Base-by-base conservation (phyloP, 2,329 filamentous ascomycete genomes). In the Diaporthe caulivora region DNA sequence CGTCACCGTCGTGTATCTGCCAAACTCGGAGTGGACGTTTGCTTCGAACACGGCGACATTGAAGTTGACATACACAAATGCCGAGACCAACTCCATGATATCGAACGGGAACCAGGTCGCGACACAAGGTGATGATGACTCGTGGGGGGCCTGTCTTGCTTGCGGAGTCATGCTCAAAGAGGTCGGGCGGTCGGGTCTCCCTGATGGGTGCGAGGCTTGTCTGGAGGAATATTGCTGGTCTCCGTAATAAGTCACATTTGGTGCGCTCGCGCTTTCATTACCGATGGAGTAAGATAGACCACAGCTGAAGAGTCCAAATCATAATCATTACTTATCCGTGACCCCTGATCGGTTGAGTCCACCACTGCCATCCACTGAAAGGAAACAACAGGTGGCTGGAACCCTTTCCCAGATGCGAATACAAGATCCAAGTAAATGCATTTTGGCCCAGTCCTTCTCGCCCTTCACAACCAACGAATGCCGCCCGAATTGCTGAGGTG, bases 131-230 rank as follows among this genome's bases (percentile, higher is more conserved):
- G 80, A 78, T 2, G 78, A 79, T 29, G 72, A 70, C 1, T 77
- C 76, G 1, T 86, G 84, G 84, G 77, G 78, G 1, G 79, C 80
- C 29, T 86, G 84, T 74, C 76, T 86, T 69, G 84, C 81, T 34
- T 86, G 85, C 80, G 85, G 81, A 17, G 78, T 86, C 9, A 79
- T 82, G 70, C 51, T 78, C 76, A 73, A 78, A 77, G 76, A 80
- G 79, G 71, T 80, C 71, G 42, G 74, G 18, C 68, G 71, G 9
- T 24, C 74, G 78, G 76, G 78, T 76, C 47, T 78, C 54, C 77
- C 77, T 5, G 65, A 54, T 15, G 80, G 75, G 3, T 85, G 84
- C 73, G 72, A 74, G 29, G 81, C 77, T 24, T 85, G 83, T 74
- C 83, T 85, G 72, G 72, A 78, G 3, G 81, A 80, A 73, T 84